Evolutionary conservation across 768 basidiomycete species (phyloP).

Genomic region (Panellus pusillus): DNA sequence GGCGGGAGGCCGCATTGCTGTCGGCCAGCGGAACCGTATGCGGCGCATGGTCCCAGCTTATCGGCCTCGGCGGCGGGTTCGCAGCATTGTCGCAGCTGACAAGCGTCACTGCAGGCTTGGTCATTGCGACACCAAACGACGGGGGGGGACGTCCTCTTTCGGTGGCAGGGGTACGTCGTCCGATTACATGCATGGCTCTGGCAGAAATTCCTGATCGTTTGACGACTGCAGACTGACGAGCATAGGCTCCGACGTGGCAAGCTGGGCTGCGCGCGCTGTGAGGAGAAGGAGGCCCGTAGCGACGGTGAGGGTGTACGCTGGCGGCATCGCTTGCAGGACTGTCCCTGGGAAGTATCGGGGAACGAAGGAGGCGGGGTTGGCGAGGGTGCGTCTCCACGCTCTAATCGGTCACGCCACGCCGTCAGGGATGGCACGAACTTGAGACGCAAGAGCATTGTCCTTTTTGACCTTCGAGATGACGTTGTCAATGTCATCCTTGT

Average conservation of each 20-base stretch:
- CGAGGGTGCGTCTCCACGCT: conserved; percentile 33
- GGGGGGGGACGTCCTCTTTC: conserved; percentile 10
- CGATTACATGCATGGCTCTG: not conserved
- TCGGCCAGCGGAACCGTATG: not conserved
- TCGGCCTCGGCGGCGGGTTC: not conserved
- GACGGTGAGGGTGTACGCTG: conserved; percentile 35
- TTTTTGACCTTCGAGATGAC: too few species aligned
- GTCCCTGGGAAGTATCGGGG: conserved; percentile 61
- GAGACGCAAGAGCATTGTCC: too few species aligned
- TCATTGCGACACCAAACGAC: conserved; percentile 13
- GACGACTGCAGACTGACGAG: not conserved
- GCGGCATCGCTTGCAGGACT: conserved; percentile 39
- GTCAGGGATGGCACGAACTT: too few species aligned
- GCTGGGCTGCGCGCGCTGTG: not conserved
- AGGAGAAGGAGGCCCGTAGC: conserved; percentile 21
- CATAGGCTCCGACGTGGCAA: not conserved
- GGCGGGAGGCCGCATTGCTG: not conserved
- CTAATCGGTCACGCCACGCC: conserved; percentile 39
- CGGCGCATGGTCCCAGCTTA: conserved; percentile 3
- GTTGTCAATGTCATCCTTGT: too few species aligned
- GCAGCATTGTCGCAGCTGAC: not conserved
- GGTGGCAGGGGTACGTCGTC: conserved; percentile 6
- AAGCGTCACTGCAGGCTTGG: conserved; percentile 6
- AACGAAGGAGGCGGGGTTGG: conserved; percentile 49
- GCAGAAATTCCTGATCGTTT: not conserved